Evolutionary conservation across 805 yeast genomes (phyloP).

Genomic region (Zygotorulaspora sp.): DNA sequence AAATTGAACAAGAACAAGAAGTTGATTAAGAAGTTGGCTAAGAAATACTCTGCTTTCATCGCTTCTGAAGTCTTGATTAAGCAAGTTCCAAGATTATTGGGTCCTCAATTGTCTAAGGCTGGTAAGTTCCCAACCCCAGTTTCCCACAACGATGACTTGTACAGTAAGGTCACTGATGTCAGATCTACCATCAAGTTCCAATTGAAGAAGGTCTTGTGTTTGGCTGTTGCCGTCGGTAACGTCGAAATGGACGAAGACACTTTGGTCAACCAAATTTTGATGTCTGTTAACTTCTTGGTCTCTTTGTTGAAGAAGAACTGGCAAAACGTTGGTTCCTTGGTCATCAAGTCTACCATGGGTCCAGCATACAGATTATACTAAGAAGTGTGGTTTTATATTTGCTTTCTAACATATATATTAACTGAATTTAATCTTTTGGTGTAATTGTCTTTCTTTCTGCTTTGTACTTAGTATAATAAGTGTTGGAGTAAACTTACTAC

Average conservation of each 20-base stretch:
- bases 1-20: slow-evolving; percentile 99
- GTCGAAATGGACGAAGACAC: slow-evolving; percentile 98
- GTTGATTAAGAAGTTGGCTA: slow-evolving; percentile 98
- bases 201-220: slow-evolving; percentile 98
- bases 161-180: slow-evolving; percentile 92
- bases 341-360: slow-evolving; percentile 99
- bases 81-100: slow-evolving; percentile 99
- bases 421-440: no score
- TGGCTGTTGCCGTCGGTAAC: slow-evolving; percentile 99
- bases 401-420: background rate
- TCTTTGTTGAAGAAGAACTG: slow-evolving; percentile 99
- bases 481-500: no score
- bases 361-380: slow-evolving; percentile 99
- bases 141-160: slow-evolving; percentile 97
- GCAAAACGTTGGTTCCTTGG: slow-evolving; percentile 99
- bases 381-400: slow-evolving; percentile 30
- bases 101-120: slow-evolving; percentile 99
- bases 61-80: slow-evolving; percentile 99
- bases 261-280: slow-evolving; percentile 95
- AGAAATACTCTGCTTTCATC: slow-evolving; percentile 99
- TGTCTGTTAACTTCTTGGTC: slow-evolving; percentile 98
- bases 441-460: slow-evolving; percentile 3
- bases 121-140: slow-evolving; percentile 99
- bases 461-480: no score
- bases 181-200: slow-evolving; percentile 99